Evolutionary conservation across 2,329 filamentous ascomycete genomes (phyloP), one percentile per base, ranked within the genome.

Genomic region (Cytospora schulzeri): DNA sequence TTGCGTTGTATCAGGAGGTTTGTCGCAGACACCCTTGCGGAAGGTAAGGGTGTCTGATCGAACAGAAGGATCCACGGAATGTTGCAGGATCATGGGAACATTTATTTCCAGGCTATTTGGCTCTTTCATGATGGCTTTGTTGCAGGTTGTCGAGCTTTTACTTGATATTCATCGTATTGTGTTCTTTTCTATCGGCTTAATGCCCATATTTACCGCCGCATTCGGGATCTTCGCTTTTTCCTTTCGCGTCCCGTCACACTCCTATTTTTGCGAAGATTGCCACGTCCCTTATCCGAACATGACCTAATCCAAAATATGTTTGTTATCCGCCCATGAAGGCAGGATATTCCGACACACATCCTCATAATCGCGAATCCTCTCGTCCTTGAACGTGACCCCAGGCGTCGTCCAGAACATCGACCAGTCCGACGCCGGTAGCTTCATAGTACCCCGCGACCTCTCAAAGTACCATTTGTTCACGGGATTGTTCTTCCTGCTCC

Each of bases 391-490:
- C 52, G 86, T 79, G 63, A 89, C 81, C 55, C 86, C 85, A 0
- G 85, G 82, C 1, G 91, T 95, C 1, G 95, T 99, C 93, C 95
- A 99, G 73, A 99, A 99, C 93, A 98, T 97, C 4, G 93, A 92
- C 95, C 95, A 99, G 70, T 93, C 89, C 54, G 86, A 91, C n/a
- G 85, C 87, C 0, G 85, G 82, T 45, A 99, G 78, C 78, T 96
- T 95, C 83, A 89, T 91, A 2, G 89, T 93, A 0, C 95, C 95
- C 56, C 85, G 80, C 2, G 91, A 92, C 56, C 95, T 84, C 77
- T 99, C 95, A 77, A 98, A 97, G 76, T 99, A 99, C 95, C 95
- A 99, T 75, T 97, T 97, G 74, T 99, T 99, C 5, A 99, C 95
- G 0, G 93, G 94, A 73, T 99, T 98, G 73, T 93, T 87, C 72